Base-by-base conservation (phyloP, 495 filamentous ascomycete species). In the Penicillium chermesinum region DNA sequence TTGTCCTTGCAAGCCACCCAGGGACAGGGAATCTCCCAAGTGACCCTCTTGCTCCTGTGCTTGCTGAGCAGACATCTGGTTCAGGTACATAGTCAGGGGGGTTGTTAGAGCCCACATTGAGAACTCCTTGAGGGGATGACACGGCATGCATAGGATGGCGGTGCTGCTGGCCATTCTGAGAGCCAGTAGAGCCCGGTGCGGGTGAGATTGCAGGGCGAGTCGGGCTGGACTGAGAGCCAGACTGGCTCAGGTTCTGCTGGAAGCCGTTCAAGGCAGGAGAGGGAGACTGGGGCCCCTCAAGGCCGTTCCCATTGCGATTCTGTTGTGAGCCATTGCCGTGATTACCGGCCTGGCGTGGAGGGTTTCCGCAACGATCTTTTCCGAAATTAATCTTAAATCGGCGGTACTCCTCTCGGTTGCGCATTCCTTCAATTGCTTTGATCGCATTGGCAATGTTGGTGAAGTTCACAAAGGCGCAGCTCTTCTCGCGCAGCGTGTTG, bases 331-430 rank as follows among this genome's bases (percentile, higher is more conserved):
- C 52, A 16, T 52, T 32, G 66, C 75, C 65, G 36, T 67, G 69
- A 49, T 75, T 75, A 47, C 76, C 76, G n/a, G 74, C 72, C 70
- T 98, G 94, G 37, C 93, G 81, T 18, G 93, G 93, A 15, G 93
- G 88, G 67, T 97, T 98, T 53, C 93, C 93, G 60, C 93, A 98
- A 42, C 93, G 81, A 66, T 98, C 93, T 72, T 98, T 98, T 61
- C 93, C 93, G 65, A 98, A 98, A 71, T 98, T 98, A 65, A 98
- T 90, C 77, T 98, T 98, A 79, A 98, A 98, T 40, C 91, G 85
- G 65, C 81, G 85, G 72, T 98, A 98, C 62, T 98, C 93, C 41
- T 98, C 94, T 55, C 91, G 86, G 62, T 88, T 84, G 20, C 93
- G 81, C 54, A 97, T 83, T 27, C 91, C 93, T 65, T 98, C 93